These are phyloP conservation scores for Tetrapyrgos nigripes DNA, from an alignment of 1,284 basidiomycete genomes.

Conservation along the genomic window DNA sequence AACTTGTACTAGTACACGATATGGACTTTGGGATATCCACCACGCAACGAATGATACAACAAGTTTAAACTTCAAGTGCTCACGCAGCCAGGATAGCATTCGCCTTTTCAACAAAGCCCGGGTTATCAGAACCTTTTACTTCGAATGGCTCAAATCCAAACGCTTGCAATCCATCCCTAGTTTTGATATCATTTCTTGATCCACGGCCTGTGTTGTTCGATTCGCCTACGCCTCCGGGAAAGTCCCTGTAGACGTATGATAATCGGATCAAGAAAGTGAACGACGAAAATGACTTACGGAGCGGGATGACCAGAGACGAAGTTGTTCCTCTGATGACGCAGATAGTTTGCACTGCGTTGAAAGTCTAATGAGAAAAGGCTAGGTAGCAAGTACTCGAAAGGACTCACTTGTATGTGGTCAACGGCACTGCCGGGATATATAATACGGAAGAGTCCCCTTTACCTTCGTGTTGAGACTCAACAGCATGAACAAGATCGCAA, in stretches of 20 bases:
- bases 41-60: too few relatives aligned
- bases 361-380: not conserved
- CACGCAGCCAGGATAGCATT: slow-evolving; percentile 1
- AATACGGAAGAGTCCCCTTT: slow-evolving; percentile 73
- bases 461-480: slow-evolving; percentile 70
- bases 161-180: not conserved
- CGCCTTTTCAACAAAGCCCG: slow-evolving; percentile 4
- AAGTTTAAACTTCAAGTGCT: too few relatives aligned
- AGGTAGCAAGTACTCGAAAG: too few relatives aligned
- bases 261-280: not conserved
- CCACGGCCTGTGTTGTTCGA: slow-evolving; percentile 9
- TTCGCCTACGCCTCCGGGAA: slow-evolving; percentile 17
- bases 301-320: slow-evolving; percentile 14
- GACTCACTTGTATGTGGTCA: slow-evolving; percentile 59
- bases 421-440: slow-evolving; percentile 81
- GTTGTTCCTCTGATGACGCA: slow-evolving; percentile 12
- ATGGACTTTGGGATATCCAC: too few relatives aligned
- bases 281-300: too few relatives aligned
- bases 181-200: not conserved
- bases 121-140: slow-evolving; percentile 2
- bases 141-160: slow-evolving; percentile 14
- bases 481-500: slow-evolving; percentile 74
- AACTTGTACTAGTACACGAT: too few relatives aligned
- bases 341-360: slow-evolving; percentile 11
- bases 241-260: slow-evolving; percentile 14